Percentiles rank a stretch among this genome's conserved stretches.
Evolutionary conservation across 805 yeast genomes (phyloP).

Genomic region (Tetrapisispora nanseiensis): DNA sequence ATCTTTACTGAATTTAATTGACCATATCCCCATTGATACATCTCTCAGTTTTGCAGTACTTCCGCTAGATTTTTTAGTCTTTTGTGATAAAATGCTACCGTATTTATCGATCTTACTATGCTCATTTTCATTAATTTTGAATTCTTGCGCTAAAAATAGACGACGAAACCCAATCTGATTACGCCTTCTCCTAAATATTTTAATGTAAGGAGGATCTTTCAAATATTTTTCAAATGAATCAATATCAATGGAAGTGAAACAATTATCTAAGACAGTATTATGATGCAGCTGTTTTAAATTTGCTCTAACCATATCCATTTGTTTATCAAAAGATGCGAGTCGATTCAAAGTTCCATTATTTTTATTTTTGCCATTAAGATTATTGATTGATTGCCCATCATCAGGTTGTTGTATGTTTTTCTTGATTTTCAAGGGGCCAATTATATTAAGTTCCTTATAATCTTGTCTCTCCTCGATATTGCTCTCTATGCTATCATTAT

Average conservation of each 20-base stretch:
- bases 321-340: background rate
- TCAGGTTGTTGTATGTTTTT: background rate
- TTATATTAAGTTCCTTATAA: background rate
- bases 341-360: background rate
- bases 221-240: conserved; percentile 36
- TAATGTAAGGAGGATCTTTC: conserved; percentile 47
- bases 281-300: background rate
- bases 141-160: conserved; percentile 58
- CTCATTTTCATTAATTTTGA: conserved; percentile 13
- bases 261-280: background rate
- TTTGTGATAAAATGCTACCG: background rate
- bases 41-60: background rate
- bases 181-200: conserved; percentile 35
- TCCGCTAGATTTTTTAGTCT: background rate
- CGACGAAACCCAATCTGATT: conserved; percentile 39
- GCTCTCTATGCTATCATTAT: background rate
- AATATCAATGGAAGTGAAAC: conserved; percentile 18
- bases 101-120: background rate
- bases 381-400: background rate
- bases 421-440: background rate
- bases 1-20: conserved; percentile 61
- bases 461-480: background rate
- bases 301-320: background rate
- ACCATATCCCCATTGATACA: conserved; percentile 47
- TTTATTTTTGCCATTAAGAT: background rate